A percentile compares a stretch with the other conserved stretches of the same genome.
phyloP scores from a whole-genome alignment of 768 basidiomycete genomes.

The Suillus alpinus region DNA sequence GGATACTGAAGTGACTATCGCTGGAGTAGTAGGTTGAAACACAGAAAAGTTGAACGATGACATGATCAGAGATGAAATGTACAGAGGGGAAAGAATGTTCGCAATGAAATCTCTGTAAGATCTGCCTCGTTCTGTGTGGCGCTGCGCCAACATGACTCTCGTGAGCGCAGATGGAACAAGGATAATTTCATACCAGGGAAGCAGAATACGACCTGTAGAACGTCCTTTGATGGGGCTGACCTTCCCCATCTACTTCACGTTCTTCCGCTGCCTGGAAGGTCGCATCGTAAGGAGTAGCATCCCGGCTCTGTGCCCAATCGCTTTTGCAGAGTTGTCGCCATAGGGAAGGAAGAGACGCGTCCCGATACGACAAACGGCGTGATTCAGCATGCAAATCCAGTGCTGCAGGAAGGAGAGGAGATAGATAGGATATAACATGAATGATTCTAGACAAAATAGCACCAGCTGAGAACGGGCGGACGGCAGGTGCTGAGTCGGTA shows the following conservation, averaged over 20 bases:
- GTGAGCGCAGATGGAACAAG: neutral
- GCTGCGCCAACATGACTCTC: neutral
- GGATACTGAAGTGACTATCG: slow-evolving; percentile 22
- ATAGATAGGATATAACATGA: slow-evolving; percentile 41
- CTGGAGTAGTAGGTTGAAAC: slow-evolving; percentile 33
- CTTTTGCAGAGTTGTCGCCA: slow-evolving; percentile 42
- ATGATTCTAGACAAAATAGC: slow-evolving; percentile 36
- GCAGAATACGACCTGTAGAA: slow-evolving; percentile 44
- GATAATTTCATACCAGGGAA: slow-evolving; percentile 29
- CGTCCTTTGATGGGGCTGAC: slow-evolving; percentile 32
- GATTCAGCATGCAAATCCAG: slow-evolving; percentile 44
- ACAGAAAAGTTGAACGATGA: slow-evolving; percentile 37
- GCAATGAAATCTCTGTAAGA: neutral
- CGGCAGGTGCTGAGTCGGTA: slow-evolving; percentile 37
- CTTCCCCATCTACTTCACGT: slow-evolving; percentile 39
- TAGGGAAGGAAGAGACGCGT: slow-evolving; percentile 32
- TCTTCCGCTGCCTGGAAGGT: slow-evolving; percentile 45
- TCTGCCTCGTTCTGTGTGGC: slow-evolving; percentile 7
- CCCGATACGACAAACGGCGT: slow-evolving; percentile 38
- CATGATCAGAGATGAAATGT: slow-evolving; percentile 29
- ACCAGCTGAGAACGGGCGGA: slow-evolving; percentile 41
- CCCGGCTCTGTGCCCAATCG: slow-evolving; percentile 47
- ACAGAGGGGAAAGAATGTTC: slow-evolving; percentile 17
- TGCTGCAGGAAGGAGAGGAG: slow-evolving; percentile 37
- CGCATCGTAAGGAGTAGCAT: slow-evolving; percentile 45